Percentiles rank a stretch among this genome's conserved stretches.
Conservation (phyloP, 1,284 basidiomycete species). For the Ceratorhiza oryzae-sativae region DNA sequence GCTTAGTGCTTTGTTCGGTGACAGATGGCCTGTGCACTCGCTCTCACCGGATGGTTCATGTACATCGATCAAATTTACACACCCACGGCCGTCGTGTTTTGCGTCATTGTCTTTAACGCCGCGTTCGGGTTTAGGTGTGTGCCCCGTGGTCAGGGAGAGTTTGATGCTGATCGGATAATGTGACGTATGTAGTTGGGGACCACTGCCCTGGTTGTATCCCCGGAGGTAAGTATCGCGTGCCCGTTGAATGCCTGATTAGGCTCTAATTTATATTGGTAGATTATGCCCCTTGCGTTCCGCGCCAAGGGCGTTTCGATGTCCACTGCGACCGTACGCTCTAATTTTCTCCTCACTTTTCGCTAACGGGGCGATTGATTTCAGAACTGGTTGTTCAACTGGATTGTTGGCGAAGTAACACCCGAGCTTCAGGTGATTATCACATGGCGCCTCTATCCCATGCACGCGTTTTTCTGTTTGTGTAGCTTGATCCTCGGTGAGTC, state of each 20-base stretch:
- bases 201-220: conserved; percentile 90
- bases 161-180: not conserved
- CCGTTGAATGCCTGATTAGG: not conserved
- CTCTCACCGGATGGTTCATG: conserved; percentile 90
- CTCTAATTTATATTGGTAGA: conserved; percentile 59
- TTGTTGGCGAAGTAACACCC: conserved; percentile 91
- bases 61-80: conserved; percentile 87
- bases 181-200: conserved; percentile 76
- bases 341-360: conserved; percentile 26
- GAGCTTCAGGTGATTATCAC: conserved; percentile 87
- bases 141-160: conserved; percentile 22
- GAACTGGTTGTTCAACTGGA: conserved; percentile 86
- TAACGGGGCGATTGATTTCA: conserved; percentile 24
- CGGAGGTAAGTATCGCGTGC: conserved; percentile 61
- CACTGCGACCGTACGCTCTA: conserved; percentile 68
- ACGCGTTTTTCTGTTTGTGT: conserved; percentile 90
- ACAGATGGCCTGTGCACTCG: conserved; percentile 79
- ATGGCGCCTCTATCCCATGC: conserved; percentile 96
- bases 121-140: conserved; percentile 82
- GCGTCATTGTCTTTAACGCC: conserved; percentile 93
- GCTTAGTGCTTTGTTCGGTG: not conserved
- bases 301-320: conserved; percentile 95
- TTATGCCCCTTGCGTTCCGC: conserved; percentile 88
- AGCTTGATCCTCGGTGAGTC: conserved; percentile 79
- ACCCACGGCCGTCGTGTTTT: conserved; percentile 88